A percentile compares a stretch with the other conserved stretches of the same genome.
Conservation (phyloP, 805 yeast species). For the Helenozyma baotianmanensis region DNA sequence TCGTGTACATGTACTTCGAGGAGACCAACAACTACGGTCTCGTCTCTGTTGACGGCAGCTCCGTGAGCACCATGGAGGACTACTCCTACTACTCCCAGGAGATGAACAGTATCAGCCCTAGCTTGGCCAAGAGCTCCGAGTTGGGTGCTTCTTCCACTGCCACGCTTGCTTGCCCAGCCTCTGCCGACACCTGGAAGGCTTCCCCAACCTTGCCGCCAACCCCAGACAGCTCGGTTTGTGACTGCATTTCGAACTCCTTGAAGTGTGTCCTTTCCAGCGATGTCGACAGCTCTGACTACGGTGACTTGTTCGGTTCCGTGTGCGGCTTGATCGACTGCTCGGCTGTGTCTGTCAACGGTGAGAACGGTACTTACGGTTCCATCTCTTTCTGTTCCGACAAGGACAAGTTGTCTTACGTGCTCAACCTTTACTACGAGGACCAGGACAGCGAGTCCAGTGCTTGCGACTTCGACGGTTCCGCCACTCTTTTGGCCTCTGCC, state of each 20-base stretch:
- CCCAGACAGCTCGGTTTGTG: conserved; percentile 61
- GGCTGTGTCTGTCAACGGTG: conserved; percentile 60
- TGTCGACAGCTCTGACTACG: conserved; percentile 54
- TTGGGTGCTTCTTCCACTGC: conserved; percentile 21
- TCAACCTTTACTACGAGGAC: conserved; percentile 54
- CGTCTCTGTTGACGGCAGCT: conserved; percentile 48
- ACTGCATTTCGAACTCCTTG: conserved; percentile 54
- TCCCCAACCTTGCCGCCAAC: conserved; percentile 72
- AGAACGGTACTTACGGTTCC: conserved; percentile 64
- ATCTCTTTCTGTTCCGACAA: conserved; percentile 67
- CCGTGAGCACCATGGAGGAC: conserved; percentile 59
- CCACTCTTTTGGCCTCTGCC: conserved; percentile 36
- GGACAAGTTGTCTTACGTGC: conserved; percentile 59
- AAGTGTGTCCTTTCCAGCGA: conserved; percentile 56
- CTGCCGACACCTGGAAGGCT: conserved; percentile 57
- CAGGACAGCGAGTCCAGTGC: conserved; percentile 12
- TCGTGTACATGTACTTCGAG: conserved; percentile 86
- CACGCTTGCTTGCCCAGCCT: conserved; percentile 59
- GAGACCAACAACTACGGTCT: conserved; percentile 81
- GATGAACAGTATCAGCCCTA: conserved; percentile 42
- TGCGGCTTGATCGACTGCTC: conserved; percentile 59
- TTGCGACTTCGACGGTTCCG: conserved; percentile 42
- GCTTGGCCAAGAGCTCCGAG: conserved; percentile 20
- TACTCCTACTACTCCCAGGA: conserved; percentile 32
- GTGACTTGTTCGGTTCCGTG: conserved; percentile 51